Base-by-base conservation (phyloP, 805 yeast species). In the Candida hungchunana region DNA sequence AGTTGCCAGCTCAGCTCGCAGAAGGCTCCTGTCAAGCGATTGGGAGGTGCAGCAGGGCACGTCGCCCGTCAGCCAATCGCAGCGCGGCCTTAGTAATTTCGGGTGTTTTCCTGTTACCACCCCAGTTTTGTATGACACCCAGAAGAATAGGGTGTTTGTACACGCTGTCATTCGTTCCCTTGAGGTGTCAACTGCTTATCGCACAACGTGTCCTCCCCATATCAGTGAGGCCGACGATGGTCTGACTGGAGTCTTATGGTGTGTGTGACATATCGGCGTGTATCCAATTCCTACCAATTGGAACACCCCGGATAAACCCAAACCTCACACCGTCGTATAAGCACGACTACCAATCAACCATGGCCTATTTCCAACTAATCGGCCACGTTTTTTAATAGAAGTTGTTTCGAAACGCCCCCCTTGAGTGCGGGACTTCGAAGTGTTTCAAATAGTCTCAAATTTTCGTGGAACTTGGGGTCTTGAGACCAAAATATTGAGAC, bases 61-160 rank as follows among this genome's bases (percentile, higher is more conserved):
- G 17, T 14, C 10, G 20, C 23, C 21, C n/a, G 29, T 12, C 20
- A 15, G 34, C 41, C 38, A 32, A 34, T 35, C 28, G 21, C 11
- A 13, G 35, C 19, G 15, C 22, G 29, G 26, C 28, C 29, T 34
- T 31, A 22, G 45, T 37, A 31, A 34, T 37, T 37, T 41, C 14
- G 43, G 43, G 43, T 35, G 38, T 35, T 39, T 29, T 33, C 19
- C 18, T 11, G n/a, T 14, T 11, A 3, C 4, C 16, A 18, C 26
- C 22, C 29, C 23, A 18, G 10, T 18, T 34, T 29, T 34, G 21
- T 31, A 25, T 23, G 20, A 16, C 18, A 13, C 13, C 7, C 25
- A 15, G 13, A 27, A 26, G 11, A 31, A 40, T 32, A 36, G 31
- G 38, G 36, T 32, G 37, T 30, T 40, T 39, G 26, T 27, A 34